Evolutionary conservation across 768 basidiomycete genomes (phyloP).

Genomic region (Xerocomellus amylosporus): DNA sequence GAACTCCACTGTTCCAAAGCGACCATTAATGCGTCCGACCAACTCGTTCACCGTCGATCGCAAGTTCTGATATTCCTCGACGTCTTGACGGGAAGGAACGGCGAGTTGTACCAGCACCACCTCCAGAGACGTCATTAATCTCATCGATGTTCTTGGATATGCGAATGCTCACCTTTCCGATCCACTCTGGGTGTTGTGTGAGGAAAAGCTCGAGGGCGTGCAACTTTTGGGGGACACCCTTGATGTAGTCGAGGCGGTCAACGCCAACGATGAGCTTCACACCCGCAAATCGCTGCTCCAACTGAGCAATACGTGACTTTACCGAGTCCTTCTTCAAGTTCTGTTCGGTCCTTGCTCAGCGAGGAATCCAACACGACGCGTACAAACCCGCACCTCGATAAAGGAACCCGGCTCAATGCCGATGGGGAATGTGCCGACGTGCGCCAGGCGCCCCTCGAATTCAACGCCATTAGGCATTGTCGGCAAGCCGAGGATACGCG

Average conservation of each 20-base stretch:
- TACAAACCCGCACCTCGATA: slow-evolving; percentile 54
- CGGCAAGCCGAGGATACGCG: slow-evolving; percentile 88
- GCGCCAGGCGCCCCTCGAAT: slow-evolving; percentile 90
- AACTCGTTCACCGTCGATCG: slow-evolving; percentile 95
- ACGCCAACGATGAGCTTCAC: slow-evolving; percentile 98
- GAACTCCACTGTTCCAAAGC: slow-evolving; percentile 98
- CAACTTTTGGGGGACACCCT: slow-evolving; percentile 98
- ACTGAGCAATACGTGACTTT: slow-evolving; percentile 70
- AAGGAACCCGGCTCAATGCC: slow-evolving; percentile 96
- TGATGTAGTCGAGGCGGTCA: slow-evolving; percentile 98
- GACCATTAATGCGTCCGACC: slow-evolving; percentile 97
- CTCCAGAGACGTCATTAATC: slow-evolving; percentile 35
- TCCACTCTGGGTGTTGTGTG: slow-evolving; percentile 97
- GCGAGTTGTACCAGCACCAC: slow-evolving; percentile 96
- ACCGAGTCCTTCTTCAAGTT: slow-evolving; percentile 80
- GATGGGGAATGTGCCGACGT: slow-evolving; percentile 98
- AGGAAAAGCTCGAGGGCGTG: slow-evolving; percentile 97
- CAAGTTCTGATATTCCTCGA: slow-evolving; percentile 98
- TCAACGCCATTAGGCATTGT: slow-evolving; percentile 99
- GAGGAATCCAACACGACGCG: background rate
- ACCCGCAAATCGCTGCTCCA: slow-evolving; percentile 89
- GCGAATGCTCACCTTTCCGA: slow-evolving; percentile 73
- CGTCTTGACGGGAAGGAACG: slow-evolving; percentile 95
- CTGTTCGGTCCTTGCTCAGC: slow-evolving; percentile 34
- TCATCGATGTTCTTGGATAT: background rate